These are phyloP conservation scores for Warburgia ugandensis DNA, from an alignment of 164 flowering plant genomes.

Conservation along the genomic window DNA sequence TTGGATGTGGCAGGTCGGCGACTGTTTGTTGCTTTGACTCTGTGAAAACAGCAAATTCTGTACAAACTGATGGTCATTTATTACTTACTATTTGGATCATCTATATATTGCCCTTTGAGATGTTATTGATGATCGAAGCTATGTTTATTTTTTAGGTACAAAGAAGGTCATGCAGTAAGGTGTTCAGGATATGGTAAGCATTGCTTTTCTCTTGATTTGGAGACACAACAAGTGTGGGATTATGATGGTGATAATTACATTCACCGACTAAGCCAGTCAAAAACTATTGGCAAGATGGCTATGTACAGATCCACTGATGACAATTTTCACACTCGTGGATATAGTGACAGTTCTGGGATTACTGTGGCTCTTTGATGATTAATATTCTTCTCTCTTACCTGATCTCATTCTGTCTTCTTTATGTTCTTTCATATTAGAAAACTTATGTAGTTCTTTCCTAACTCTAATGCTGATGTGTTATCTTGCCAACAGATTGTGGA, in stretches of 20 bases:
- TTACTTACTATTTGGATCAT: background rate
- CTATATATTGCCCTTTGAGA: background rate
- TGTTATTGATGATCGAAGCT: background rate
- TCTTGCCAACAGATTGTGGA: constrained; percentile 51
- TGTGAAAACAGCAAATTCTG: too few species aligned
- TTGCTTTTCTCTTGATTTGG: constrained; percentile 80
- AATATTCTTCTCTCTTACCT: background rate
- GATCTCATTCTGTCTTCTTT: background rate
- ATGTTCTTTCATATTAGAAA: background rate
- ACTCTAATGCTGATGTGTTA: background rate
- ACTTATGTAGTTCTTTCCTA: background rate
- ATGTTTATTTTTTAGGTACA: constrained; percentile 43
- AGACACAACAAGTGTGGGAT: constrained; percentile 91
- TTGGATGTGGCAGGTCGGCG: constrained; percentile 84
- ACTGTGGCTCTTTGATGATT: constrained; percentile 57
- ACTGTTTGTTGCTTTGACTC: too few species aligned
- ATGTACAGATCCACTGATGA: constrained; percentile 47
- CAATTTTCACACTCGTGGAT: constrained; percentile 55
- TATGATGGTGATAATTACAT: constrained; percentile 92
- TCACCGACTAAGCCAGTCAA: constrained; percentile 87
- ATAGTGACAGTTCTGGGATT: constrained; percentile 63
- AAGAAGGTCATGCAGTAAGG: constrained; percentile 78
- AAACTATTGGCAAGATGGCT: constrained; percentile 60
- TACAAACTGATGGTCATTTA: background rate
- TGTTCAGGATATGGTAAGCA: constrained; percentile 85